phyloP scores from a whole-genome alignment of 1,284 basidiomycete species.

The Ustilago sp. region DNA sequence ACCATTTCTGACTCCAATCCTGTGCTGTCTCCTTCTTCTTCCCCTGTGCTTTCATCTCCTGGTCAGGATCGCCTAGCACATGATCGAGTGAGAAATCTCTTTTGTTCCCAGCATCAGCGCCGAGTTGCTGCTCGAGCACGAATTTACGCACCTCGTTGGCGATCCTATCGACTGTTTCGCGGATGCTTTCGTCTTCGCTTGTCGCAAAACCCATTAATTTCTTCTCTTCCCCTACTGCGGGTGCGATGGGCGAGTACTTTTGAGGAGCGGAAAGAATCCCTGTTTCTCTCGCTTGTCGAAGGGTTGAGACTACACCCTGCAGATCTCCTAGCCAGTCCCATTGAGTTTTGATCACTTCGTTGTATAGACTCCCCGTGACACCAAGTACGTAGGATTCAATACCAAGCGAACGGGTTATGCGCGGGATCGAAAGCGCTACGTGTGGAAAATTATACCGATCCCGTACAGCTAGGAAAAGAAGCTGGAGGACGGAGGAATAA shows the following conservation, averaged over 20 bases:
- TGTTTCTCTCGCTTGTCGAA: constrained; percentile 44
- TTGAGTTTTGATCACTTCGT: constrained; percentile 60
- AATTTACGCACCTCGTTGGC: constrained; percentile 37
- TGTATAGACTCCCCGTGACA: constrained; percentile 58
- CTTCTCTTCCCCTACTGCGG: background rate
- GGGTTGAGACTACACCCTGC: constrained; percentile 23
- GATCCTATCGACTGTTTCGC: constrained; percentile 50
- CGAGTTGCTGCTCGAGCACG: constrained; percentile 37
- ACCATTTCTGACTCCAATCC: constrained; percentile 34
- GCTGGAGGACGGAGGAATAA: constrained; percentile 60
- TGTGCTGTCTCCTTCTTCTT: background rate
- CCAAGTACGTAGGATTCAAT: constrained; percentile 61
- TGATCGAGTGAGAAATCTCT: background rate
- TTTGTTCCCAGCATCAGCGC: background rate
- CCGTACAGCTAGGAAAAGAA: constrained; percentile 58
- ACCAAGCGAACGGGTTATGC: constrained; percentile 47
- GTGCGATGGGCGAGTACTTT: background rate
- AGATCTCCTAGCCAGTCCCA: constrained; percentile 59
- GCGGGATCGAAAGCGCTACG: constrained; percentile 49
- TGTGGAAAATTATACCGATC: constrained; percentile 57
- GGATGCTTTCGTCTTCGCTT: constrained; percentile 44
- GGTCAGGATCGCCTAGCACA: background rate
- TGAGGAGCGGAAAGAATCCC: constrained; percentile 36
- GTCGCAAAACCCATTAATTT: background rate
- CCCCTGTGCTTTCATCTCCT: background rate